phyloP scores from a whole-genome alignment of 2,329 filamentous ascomycete species.

The Claviceps pusilla region DNA sequence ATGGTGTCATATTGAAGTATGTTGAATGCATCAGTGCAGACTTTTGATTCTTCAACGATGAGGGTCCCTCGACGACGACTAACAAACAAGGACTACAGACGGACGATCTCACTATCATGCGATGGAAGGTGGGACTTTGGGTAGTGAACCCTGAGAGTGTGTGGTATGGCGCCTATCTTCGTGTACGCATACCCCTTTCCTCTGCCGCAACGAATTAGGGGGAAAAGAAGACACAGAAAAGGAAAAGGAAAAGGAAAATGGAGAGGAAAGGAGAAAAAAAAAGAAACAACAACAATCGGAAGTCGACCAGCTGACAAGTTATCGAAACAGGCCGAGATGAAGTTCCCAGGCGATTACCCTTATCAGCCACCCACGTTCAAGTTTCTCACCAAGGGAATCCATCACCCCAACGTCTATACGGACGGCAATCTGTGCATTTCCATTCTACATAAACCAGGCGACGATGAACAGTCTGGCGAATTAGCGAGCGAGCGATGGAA shows the following conservation, averaged over 20 bases:
- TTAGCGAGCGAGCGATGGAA: slow-evolving; percentile 84
- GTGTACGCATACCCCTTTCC: slow-evolving; percentile 22
- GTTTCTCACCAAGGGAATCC: slow-evolving; percentile 60
- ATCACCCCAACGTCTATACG: slow-evolving; percentile 85
- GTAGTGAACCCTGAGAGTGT: slow-evolving; percentile 83
- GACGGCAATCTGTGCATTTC: slow-evolving; percentile 91
- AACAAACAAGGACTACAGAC: slow-evolving; percentile 32
- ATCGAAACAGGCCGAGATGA: slow-evolving; percentile 56
- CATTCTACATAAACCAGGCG: slow-evolving; percentile 82
- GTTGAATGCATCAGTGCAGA: slow-evolving; percentile 11
- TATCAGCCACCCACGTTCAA: slow-evolving; percentile 79
- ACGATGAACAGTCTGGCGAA: slow-evolving; percentile 87
- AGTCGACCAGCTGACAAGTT: neutral
- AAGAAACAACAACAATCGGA: neutral
- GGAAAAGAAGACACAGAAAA: too few species aligned
- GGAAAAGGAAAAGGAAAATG: too few species aligned
- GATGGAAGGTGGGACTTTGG: slow-evolving; percentile 79
- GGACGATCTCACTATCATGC: slow-evolving; percentile 67
- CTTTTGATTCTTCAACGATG: too few species aligned
- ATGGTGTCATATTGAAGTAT: slow-evolving; percentile 81
- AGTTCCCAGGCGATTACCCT: slow-evolving; percentile 77
- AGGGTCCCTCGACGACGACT: neutral
- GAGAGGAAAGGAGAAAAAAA: neutral
- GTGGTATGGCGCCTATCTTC: slow-evolving; percentile 89
- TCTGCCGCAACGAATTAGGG: slow-evolving; percentile 4